Evolutionary conservation across 108 stramenopile species (phyloP), one percentile per base, ranked within the genome.

Genomic region (Pelagomonas calceolata): DNA sequence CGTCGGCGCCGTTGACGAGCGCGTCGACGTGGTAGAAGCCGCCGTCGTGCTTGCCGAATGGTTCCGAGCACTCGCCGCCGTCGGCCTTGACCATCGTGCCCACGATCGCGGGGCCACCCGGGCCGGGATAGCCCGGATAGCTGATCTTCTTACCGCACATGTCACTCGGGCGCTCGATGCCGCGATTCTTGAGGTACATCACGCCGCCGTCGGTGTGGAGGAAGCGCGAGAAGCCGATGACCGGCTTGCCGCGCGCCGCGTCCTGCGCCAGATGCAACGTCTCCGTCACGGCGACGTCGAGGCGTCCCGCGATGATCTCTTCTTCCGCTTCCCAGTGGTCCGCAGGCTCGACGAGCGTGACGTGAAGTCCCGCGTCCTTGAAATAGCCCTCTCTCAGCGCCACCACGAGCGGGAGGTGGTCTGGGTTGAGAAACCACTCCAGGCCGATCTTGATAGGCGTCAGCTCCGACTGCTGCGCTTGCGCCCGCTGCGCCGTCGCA

Each of bases 321-420:
- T 85, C 73, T 64, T 82, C 84, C 0, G 84, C 84, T 67, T 85
- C 84, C 84, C 84, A 85, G 64, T 85, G 84, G 73, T 85, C 84
- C 10, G 70, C 34, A 17, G 84, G 84, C 66, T 82, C 84, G 37
- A 85, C 75, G 0, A 85, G 68, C 44, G 78, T 66, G 0, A 85
- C 84, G 31, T 82, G 77, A 7, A 85, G 63, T 4, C 76, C 74
- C 18, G 75, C 75, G 18, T 70, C 69, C 4, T 32, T 43, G 70
- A 85, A 85, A 26, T 80, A 80, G 3, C 84, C 84, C 30, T 82
- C 77, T 33, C 76, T 67, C 65, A 78, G 60, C 0, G 84, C 84
- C 0, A 85, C 78, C 21, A 85, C 75, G 26, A 85, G 39, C 0
- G 84, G 84, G 5, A 85, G 66, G 33, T 85, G 84, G 67, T 85